Conservation (phyloP, 2,329 filamentous ascomycete species). For the Hypoxylon sp. region DNA sequence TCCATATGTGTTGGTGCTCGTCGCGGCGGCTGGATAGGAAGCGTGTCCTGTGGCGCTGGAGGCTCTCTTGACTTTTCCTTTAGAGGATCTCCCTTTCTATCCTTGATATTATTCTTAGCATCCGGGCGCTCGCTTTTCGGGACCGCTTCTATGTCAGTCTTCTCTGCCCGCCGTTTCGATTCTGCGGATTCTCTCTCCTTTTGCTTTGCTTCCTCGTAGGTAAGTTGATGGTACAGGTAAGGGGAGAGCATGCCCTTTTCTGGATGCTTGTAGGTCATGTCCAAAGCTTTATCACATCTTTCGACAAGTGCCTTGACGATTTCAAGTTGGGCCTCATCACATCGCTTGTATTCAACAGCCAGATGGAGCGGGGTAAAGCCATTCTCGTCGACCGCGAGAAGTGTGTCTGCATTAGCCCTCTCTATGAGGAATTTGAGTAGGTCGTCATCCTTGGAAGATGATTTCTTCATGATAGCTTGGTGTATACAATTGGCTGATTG, state of each 20-base stretch:
- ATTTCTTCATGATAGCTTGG: conserved; percentile 14
- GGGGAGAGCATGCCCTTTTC: conserved; percentile 4
- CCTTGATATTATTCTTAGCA: not conserved
- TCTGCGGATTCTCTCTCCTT: not conserved
- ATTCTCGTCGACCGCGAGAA: conserved; percentile 8
- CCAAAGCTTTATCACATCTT: conserved; percentile 5
- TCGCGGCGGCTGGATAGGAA: conserved; percentile 2
- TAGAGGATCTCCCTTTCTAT: not conserved
- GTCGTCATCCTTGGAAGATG: conserved; percentile 1
- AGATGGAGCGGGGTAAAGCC: conserved; percentile 6
- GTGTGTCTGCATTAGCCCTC: conserved; percentile 2
- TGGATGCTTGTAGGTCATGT: conserved; percentile 7
- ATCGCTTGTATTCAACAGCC: conserved; percentile 13
- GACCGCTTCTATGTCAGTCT: not conserved
- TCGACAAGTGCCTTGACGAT: conserved; percentile 5
- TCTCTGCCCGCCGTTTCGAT: not conserved
- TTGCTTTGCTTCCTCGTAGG: conserved; percentile 13
- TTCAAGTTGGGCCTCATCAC: conserved; percentile 4
- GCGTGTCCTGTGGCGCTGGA: not conserved
- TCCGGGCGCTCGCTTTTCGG: not conserved
- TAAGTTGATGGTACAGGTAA: conserved; percentile 13
- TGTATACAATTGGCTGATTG: conserved; percentile 12
- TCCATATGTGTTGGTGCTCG: not conserved
- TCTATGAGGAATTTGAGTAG: conserved; percentile 5
- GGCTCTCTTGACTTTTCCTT: conserved; percentile 4